Evolutionary conservation across 345 rosid species (phyloP).

Genomic region (Eucalyptus dawsonii): DNA sequence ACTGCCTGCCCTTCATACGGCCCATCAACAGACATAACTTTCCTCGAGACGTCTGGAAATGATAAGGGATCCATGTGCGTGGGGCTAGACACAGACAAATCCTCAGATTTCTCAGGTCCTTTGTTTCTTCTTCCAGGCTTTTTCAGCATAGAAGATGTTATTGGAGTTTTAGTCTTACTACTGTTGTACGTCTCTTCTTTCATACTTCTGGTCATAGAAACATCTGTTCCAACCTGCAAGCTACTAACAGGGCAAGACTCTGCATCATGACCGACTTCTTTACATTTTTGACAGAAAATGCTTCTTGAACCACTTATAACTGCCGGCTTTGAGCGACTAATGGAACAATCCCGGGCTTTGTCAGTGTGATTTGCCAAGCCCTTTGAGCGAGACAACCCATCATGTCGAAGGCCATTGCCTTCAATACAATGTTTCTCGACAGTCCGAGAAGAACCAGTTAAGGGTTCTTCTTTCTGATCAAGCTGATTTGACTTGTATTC

Average conservation of each 20-base stretch:
- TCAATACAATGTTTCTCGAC: constrained; percentile 30
- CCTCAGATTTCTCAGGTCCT: constrained; percentile 37
- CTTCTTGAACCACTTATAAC: constrained; percentile 25
- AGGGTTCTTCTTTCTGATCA: constrained; percentile 46
- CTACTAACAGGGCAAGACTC: constrained; percentile 32
- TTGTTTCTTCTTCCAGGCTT: constrained; percentile 61
- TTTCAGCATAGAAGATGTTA: constrained; percentile 71
- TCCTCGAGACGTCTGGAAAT: constrained; percentile 22
- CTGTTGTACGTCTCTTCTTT: constrained; percentile 40
- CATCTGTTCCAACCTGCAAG: constrained; percentile 30
- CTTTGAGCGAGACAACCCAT: constrained; percentile 31
- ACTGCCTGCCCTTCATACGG: constrained; percentile 26
- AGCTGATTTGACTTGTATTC: constrained; percentile 38
- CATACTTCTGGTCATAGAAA: constrained; percentile 26
- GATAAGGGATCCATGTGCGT: constrained; percentile 33
- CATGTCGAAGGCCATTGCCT: constrained; percentile 33
- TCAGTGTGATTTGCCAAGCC: constrained; percentile 51
- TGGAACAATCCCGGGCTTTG: constrained; percentile 34
- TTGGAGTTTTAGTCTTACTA: constrained; percentile 65
- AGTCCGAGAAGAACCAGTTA: constrained; percentile 42
- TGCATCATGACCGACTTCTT: constrained; percentile 47
- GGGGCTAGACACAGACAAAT: constrained; percentile 18
- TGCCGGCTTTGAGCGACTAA: constrained; percentile 31
- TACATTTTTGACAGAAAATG: constrained; percentile 33
- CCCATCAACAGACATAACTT: constrained; percentile 22